Base-by-base conservation (phyloP, 768 basidiomycete species). In the Macrolepiota dolichaula region DNA sequence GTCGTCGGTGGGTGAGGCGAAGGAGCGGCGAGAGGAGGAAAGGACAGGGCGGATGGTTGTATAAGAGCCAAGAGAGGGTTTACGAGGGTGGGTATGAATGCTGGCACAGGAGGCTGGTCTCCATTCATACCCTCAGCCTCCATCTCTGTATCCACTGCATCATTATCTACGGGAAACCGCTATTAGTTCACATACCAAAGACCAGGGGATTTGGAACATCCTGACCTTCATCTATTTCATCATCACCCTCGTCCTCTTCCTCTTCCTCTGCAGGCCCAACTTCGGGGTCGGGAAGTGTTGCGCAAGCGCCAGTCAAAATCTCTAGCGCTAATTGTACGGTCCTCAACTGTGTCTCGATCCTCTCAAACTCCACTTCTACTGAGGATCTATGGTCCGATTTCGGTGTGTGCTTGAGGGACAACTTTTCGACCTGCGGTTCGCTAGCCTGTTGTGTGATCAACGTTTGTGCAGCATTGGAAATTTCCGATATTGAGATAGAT, bases 1-100 rank as follows among this genome's bases (percentile, higher is more conserved):
- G 95, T 96, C 12, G 89, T 94, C 1, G 95, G 95, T 42, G 94
- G 92, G 69, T 96, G 92, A 22, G 81, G 77, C 0, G 93, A 94
- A 11, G 84, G 83, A 4, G 81, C 73, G 24, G 84, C 79, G 17
- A 82, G 77, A 0, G 92, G 91, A 15, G 90, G 84, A 76, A 95
- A 96, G 3, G 95, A 96, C 15, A 96, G 81, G 0, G 81, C 69
- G 0, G 91, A 94, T 0, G 93, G 92, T 32, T 85, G 85, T 46
- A 89, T 80, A 29, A 96, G 82, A 1, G 81, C 70, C 4, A 94
- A 77, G 5, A 91, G 76, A 2, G 92, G 88, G 25, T 79, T 76
- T 10, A 89, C 84, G n/a, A 95, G 79, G 1, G 82, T 74, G 0
- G 85, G 81, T 35, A 91, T 76, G 63, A 85, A 80, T 42, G 82